Evolutionary conservation across 805 yeast species (phyloP).

Genomic region (Kazachstania viticola): DNA sequence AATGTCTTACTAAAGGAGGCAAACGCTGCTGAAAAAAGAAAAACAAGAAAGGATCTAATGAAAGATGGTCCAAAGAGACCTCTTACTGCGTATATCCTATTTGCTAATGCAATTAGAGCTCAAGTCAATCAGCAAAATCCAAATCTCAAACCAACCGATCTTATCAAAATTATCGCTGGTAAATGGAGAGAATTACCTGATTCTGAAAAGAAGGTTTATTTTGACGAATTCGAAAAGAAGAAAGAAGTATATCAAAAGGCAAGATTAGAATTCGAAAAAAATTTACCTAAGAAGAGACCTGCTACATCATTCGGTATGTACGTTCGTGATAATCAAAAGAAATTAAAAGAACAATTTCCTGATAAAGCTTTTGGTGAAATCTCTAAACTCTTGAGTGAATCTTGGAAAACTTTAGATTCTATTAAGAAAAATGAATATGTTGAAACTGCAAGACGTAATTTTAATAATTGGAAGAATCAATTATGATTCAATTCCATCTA

Average conservation of each 20-base stretch:
- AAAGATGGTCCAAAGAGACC: slow-evolving; percentile 21
- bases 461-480: slow-evolving; percentile 4
- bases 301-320: slow-evolving; percentile 22
- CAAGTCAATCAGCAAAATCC: slow-evolving; percentile 12
- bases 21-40: too few species aligned
- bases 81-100: slow-evolving; percentile 17
- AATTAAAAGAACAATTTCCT: slow-evolving; percentile 10
- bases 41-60: slow-evolving; percentile 10
- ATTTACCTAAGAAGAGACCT: slow-evolving; percentile 22
- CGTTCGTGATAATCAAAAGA: slow-evolving; percentile 14
- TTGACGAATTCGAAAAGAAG: slow-evolving; percentile 28
- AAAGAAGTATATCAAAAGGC: slow-evolving; percentile 9
- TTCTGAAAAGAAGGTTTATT: slow-evolving; percentile 64
- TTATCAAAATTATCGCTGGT: slow-evolving; percentile 57
- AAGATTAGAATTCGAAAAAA: slow-evolving; percentile 3
- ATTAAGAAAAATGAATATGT: slow-evolving; percentile 15
- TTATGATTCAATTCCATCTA: too few species aligned
- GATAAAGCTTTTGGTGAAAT: slow-evolving; percentile 10
- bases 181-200: slow-evolving; percentile 70
- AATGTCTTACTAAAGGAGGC: too few species aligned
- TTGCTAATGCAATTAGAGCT: slow-evolving; percentile 9
- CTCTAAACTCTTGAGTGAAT: slow-evolving; percentile 15
- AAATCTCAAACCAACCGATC: slow-evolving; percentile 15
- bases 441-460: slow-evolving; percentile 15
- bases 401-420: slow-evolving; percentile 16